Base-by-base conservation (phyloP, 1,139 yeast species). In the Nakaseomyces sp. region DNA sequence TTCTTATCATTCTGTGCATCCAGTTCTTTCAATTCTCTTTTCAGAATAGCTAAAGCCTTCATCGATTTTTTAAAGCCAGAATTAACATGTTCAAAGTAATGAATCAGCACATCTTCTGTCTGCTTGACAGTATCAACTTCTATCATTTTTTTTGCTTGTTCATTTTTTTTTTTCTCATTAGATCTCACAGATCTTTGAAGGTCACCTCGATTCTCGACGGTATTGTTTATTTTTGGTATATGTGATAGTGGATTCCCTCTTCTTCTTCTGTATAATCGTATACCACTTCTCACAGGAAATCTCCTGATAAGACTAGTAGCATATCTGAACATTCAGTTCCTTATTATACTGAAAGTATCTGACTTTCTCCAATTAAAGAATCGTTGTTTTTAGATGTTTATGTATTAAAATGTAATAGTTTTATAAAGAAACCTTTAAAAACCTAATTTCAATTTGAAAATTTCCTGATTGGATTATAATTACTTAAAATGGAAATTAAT, bases 51-150 rank as follows among this genome's bases (percentile, higher is more conserved):
- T 9, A 54, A 46, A 36, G 56, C 51, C 20, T 48, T 47, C 17
- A 43, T 40, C 8, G 56, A 47, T 42, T 50, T 53, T 40, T 54
- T 56, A 38, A 58, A 56, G 1, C 51, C 51, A 8, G 56, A 39
- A 43, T 51, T 51, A 15, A 51, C 45, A 30, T 45, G 45, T 19
- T 51, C 47, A 17, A 57, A 43, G 38, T 54, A 57, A 18, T 51
- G 47, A n/a, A 57, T 28, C 29, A 54, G 44, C 25, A 51, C 36
- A 19, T 52, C 50, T 24, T 53, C 50, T 7, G n/a, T 40, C 13
- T 24, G 18, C 10, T 17, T 40, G 12, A 13, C 25, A 17, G 19
- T 16, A 22, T 20, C 31, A 31, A 8, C 6, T n/a, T 25, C 32
- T 5, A 37, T 43, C 26, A 47, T 18, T 5, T 43, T 29, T 7